Base-by-base conservation (phyloP, 169 alveolate genomes). In the Blepharisma undulans region DNA sequence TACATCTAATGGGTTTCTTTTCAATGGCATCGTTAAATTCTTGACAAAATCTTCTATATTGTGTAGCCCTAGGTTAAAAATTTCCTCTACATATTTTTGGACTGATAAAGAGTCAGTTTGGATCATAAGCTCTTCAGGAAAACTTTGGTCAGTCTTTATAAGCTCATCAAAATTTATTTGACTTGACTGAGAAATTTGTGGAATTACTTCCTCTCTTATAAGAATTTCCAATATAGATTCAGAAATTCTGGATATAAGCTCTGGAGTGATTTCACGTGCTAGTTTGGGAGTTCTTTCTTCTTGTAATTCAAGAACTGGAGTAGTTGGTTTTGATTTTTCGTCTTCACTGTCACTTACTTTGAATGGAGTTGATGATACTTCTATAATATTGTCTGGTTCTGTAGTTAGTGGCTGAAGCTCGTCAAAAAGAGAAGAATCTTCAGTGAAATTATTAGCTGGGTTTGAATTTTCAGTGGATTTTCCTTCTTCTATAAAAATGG, bases 41-140 rank as follows among this genome's bases (percentile, higher is more conserved):
- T 72, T 72, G 10, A 36, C 1, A 18, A 88, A 72, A 25, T 86
- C 91, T 79, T 79, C 66, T 8, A n/a, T n/a, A 25, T 60, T 61
- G 71, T 29, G n/a, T 60, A 25, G 33, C 2, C 29, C 81, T 34
- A 25, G 29, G n/a, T 18, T 29, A 32, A 86, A 72, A 71, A 86
- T 27, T 72, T 86, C 72, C 8, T 86, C 60, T 0, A 72, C 60
- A 36, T 86, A 86, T 60, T 22, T 32, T 66, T 32, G 22, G 29
- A 86, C 84, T 27, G 91, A 1, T 29, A 29, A 22, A 32, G 59
- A 25, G 66, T 86, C 91, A 22, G 91, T 86, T 59, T 32, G 59
- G 5, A 82, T 34, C 34, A n/a, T 22, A 4, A 32, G 34, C 1
- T 22, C 29, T 84, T 48, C 79, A 84, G 74, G 22, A 22, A 25